Conservation (phyloP, 2,329 filamentous ascomycete species). For the Alternaria novae-zelandiae region DNA sequence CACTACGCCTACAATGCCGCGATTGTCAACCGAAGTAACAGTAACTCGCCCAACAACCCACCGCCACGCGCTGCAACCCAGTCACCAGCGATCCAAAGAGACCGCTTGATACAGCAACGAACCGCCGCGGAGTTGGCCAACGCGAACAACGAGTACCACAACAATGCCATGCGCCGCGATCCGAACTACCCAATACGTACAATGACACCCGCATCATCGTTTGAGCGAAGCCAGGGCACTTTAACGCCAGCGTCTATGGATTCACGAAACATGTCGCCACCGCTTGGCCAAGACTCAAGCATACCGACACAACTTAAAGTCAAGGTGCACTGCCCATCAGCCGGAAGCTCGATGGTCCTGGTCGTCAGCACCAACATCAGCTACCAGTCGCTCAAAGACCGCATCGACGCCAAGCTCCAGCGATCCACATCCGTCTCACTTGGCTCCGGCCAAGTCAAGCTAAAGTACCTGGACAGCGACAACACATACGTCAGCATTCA, state of each 20-base stretch:
- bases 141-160: conserved; percentile 50
- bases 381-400: conserved; percentile 90
- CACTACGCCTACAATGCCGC: conserved; percentile 63
- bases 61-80: conserved; percentile 73
- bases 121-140: conserved; percentile 43
- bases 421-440: conserved; percentile 86
- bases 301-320: conserved; percentile 86
- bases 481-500: conserved; percentile 93
- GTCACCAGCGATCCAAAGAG: conserved; percentile 71
- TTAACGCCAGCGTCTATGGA: conserved; percentile 48
- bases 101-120: conserved; percentile 56
- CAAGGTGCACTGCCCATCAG: conserved; percentile 80
- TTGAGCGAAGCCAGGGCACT: conserved; percentile 45
- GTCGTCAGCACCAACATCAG: conserved; percentile 95
- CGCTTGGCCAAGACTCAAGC: conserved; percentile 33
- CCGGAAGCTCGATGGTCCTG: conserved; percentile 91
- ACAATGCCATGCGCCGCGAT: conserved; percentile 39
- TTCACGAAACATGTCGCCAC: conserved; percentile 49
- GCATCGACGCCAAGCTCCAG: conserved; percentile 93
- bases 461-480: conserved; percentile 86
- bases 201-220: conserved; percentile 49
- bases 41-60: conserved; percentile 77
- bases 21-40: conserved; percentile 78
- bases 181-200: conserved; percentile 40
- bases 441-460: conserved; percentile 78